Percentiles rank a stretch among this genome's conserved stretches.
These are phyloP conservation scores for Trichoderma cornu-damae DNA, from an alignment of 2,329 filamentous ascomycete genomes.

Conservation along the genomic window DNA sequence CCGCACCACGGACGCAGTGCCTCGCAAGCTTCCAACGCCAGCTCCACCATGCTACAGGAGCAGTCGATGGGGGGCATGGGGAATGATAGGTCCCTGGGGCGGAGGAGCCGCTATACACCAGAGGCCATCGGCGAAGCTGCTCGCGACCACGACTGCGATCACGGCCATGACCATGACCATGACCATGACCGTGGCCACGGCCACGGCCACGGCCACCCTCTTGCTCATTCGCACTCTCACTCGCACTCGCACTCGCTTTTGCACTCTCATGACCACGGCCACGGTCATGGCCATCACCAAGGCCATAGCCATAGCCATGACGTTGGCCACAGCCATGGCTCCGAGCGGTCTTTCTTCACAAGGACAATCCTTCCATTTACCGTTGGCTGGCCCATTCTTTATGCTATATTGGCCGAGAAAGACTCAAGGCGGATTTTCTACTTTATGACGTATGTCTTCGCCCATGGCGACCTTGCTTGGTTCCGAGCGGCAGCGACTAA, in stretches of 20 bases:
- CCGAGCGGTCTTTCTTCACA: constrained; percentile 63
- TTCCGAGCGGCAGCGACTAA: not conserved
- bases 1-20: constrained; percentile 28
- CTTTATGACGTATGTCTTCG: constrained; percentile 71
- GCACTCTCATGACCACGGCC: constrained; percentile 25
- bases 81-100: constrained; percentile 41
- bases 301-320: constrained; percentile 27
- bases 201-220: constrained; percentile 26
- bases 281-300: constrained; percentile 28
- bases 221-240: constrained; percentile 10
- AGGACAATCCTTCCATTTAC: constrained; percentile 65
- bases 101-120: constrained; percentile 37
- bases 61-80: constrained; percentile 31
- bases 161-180: constrained; percentile 26
- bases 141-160: no score
- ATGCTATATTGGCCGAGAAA: constrained; percentile 82
- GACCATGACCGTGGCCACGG: constrained; percentile 26
- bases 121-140: constrained; percentile 24
- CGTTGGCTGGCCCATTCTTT: constrained; percentile 68
- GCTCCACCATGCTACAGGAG: constrained; percentile 28
- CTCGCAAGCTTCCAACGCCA: constrained; percentile 31
- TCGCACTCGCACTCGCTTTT: constrained; percentile 23
- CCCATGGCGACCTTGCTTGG: not conserved
- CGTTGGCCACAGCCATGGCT: constrained; percentile 37
- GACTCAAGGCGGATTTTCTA: constrained; percentile 96